phyloP scores from a whole-genome alignment of 352 stramenopile genomes.

The Phytophthora europaea region DNA sequence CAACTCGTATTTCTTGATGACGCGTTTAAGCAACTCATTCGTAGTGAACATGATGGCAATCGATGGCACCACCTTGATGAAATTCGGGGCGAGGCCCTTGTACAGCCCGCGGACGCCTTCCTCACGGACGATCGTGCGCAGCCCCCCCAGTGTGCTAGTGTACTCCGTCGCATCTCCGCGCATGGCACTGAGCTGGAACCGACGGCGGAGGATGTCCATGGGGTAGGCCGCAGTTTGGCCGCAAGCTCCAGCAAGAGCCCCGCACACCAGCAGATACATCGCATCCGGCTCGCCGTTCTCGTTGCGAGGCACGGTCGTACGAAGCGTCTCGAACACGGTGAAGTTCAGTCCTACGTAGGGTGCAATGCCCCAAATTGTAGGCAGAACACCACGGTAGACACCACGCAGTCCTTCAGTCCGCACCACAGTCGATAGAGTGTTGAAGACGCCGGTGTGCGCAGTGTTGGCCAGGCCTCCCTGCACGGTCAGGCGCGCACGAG shows the following conservation, averaged over 20 bases:
- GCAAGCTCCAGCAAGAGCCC: constrained; percentile 71
- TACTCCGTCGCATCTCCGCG: constrained; percentile 45
- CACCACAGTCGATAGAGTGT: constrained; percentile 61
- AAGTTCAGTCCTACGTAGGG: constrained; percentile 86
- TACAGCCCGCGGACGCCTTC: constrained; percentile 74
- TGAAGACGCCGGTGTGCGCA: constrained; percentile 73
- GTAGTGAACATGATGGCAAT: constrained; percentile 88
- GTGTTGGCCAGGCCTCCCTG: constrained; percentile 69
- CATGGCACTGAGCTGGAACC: constrained; percentile 76
- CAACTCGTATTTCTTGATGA: constrained; percentile 38
- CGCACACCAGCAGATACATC: constrained; percentile 67
- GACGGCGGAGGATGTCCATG: constrained; percentile 78
- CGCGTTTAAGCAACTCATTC: constrained; percentile 77
- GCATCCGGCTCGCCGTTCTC: constrained; percentile 57
- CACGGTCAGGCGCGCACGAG: constrained; percentile 76
- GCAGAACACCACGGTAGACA: constrained; percentile 71
- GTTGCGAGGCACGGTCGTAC: constrained; percentile 52
- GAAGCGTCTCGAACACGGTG: constrained; percentile 79
- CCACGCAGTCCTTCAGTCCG: constrained; percentile 63
- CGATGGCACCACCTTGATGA: constrained; percentile 83
- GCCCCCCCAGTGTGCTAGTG: constrained; percentile 58
- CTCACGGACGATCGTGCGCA: constrained; percentile 56
- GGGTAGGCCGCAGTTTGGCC: constrained; percentile 80
- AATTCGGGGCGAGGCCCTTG: constrained; percentile 75
- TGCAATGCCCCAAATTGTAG: constrained; percentile 75